Evolutionary conservation across 805 yeast genomes (phyloP), one percentile per base, ranked within the genome.

Genomic region (Komagataella mondaviorum): DNA sequence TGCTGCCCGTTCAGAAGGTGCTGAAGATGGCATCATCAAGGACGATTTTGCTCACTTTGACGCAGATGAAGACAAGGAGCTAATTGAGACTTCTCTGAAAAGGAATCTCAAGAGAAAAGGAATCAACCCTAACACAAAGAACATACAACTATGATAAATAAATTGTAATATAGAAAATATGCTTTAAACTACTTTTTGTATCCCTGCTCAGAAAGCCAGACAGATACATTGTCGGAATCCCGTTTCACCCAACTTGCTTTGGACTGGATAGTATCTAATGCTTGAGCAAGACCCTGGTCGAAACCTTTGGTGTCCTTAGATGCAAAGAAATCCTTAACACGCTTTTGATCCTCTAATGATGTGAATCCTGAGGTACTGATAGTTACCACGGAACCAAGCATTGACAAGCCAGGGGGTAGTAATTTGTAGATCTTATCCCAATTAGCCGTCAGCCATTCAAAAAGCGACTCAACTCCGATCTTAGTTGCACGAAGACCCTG

Each of bases 1-100:
- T 39, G 67, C 76, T 53, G 93, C 95, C n/a, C 76, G 91, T 71
- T 78, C 83, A 48, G 96, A 87, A 68, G 86, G 82, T 53, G 79
- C 76, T 60, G 85, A 83, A 60, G 95, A 86, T 69, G 85, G 90
- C 61, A 76, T 89, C 56, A 88, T 89, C 58, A 75, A 85, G 61
- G 90, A 73, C 56, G 97, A 91, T 67, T 90, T 90, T 60, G 90
- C 96, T 53, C 75, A 73, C 51, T 89, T 90, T 63, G 84, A 86
- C 51, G 79, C 81, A 49, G 83, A 76, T 23, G 91, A 78, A 57
- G 98, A 90, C 71, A 76, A 76, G 57, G 78, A 75, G 49, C 72
- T 86, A 59, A 85, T 90, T 60, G 79, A 74, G 65, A 82, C 77
- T 65, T 75, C 88, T 52, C 80, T 82, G 59, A 81, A 78, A 68